Evolutionary conservation across 306 rosid species (phyloP), one percentile per base, ranked within the genome.

Genomic region (Glycine soja): DNA sequence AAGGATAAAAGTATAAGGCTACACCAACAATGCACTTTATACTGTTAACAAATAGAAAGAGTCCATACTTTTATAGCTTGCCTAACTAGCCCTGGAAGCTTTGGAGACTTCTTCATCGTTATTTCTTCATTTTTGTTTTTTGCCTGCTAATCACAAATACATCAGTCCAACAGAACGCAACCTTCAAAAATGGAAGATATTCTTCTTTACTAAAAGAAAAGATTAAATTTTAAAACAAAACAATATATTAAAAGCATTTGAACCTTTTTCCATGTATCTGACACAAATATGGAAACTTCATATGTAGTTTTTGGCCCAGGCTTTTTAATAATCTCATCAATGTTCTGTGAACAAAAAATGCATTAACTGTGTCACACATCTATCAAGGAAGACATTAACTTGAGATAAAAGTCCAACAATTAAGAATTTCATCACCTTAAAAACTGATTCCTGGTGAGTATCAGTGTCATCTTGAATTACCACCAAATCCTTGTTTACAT

Each of bases 261-360:
- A 13, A 94, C 99, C 98, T 91, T 95, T 81, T 87, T 88, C 98
- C 97, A 93, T 13, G 84, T 42, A 84, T 90, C 93, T 14, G 94
- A 88, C 18, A 89, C 94, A 85, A 89, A 88, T 70, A 95, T 82
- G 82, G 99, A 82, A 82, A 93, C 98, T 48, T 95, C 99, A 82
- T 75, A 85, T 34, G 96, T 86, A 14, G 97, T 92, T 87, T 90
- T 90, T 36, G 91, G 93, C 78, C 93, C 94, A 16, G 95, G 93
- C 78, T 88, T 90, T 88, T 78, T 68, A 62, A 83, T 77, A 76
- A 90, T 84, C 75, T 89, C 93, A 68, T 88, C 78, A 53, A 88
- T 82, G 86, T 82, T 86, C 98, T 95, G 95, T 51, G 14, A 74
- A 78, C 16, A 80, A 82, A 70, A 71, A 69, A 85, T 19, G 80